Conservation (phyloP, 139 green algal species). For the Auxenochlorella pyrenoidosa region DNA sequence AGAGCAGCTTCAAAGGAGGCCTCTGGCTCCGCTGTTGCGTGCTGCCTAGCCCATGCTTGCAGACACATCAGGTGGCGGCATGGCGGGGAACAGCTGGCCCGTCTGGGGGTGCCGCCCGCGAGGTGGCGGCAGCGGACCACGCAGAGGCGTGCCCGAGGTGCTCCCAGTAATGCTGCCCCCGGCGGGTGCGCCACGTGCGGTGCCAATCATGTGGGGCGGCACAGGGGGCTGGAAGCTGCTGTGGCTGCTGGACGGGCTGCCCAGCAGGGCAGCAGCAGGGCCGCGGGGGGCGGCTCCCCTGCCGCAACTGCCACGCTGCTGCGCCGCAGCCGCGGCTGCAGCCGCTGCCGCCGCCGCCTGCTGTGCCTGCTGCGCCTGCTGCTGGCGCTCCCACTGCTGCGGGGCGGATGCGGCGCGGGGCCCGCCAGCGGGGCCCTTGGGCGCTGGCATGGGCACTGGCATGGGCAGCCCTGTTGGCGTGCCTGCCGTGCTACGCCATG, state of each 20-base stretch:
- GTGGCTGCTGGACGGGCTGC: too few relatives aligned
- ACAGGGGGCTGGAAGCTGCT: not conserved
- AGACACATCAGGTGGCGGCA: constrained; percentile 24
- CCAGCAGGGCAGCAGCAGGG: not conserved
- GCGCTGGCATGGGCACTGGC: not conserved
- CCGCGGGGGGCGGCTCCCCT: not conserved
- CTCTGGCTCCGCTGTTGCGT: too few relatives aligned
- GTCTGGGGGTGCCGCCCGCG: not conserved
- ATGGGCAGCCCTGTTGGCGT: not conserved
- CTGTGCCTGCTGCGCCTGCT: not conserved
- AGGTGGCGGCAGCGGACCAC: not conserved
- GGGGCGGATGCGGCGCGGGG: not conserved
- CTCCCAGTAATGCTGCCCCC: not conserved
- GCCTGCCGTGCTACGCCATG: not conserved
- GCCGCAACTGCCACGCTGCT: not conserved
- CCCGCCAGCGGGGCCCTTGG: not conserved
- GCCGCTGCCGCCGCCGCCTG: not conserved
- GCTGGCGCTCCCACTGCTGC: not conserved
- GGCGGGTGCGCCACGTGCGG: not conserved
- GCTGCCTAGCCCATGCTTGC: constrained; percentile 31
- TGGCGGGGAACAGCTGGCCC: constrained; percentile 18
- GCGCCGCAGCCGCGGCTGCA: not conserved
- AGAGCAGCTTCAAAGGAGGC: too few relatives aligned
- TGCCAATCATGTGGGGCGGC: not conserved
- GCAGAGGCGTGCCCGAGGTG: not conserved